Evolutionary conservation across 2,329 filamentous ascomycete genomes (phyloP), one percentile per base, ranked within the genome.

Genomic region (Sporothrix brasiliensis): DNA sequence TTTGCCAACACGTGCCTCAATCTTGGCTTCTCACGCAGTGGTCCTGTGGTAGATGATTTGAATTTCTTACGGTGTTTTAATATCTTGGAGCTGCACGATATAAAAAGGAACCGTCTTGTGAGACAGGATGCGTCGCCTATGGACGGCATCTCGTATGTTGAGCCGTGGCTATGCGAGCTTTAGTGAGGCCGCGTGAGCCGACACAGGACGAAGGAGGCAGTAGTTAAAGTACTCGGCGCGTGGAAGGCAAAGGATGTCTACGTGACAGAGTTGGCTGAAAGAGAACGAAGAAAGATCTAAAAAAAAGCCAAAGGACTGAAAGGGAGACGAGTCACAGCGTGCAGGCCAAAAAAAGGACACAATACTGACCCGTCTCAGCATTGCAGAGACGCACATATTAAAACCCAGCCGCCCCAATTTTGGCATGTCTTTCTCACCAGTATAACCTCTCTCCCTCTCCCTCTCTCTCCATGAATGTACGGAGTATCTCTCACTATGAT

Each of bases 321-420:
- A 65, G 41, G 3, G 13, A 50, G 27, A 19, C 11, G 44, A 49
- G 24, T 50, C 39, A 10, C 3, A n/a, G 9, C 24, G 41, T 34
- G 61, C 50, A 44, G 44, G 24, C 60, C 41, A 61, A 50, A 54
- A 60, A 69, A 44, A 49, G 47, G 58, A 54, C 47, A 56, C 4
- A 19, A 9, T 2, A 24, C 24, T 30, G 39, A 30, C 50, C 53
- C 44, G 49, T 24, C 44, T 70, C 72, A 68, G 56, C 47, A 70
- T 53, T 63, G 70, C 70, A 72, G 68, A 70, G 70, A 63, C 67
- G 61, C 21, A 66, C 70, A 73, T 60, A 72, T 72, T 73, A 69
- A 68, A 69, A 21, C 11, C 58, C 68, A 70, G 70, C 67, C 70
- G 68, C 63, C 39, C 50, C 52, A 53, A 49, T 69, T 69, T 60